Evolutionary conservation across 1,284 basidiomycete genomes (phyloP).

Genomic region (Filobasidium uniguttulatum): DNA sequence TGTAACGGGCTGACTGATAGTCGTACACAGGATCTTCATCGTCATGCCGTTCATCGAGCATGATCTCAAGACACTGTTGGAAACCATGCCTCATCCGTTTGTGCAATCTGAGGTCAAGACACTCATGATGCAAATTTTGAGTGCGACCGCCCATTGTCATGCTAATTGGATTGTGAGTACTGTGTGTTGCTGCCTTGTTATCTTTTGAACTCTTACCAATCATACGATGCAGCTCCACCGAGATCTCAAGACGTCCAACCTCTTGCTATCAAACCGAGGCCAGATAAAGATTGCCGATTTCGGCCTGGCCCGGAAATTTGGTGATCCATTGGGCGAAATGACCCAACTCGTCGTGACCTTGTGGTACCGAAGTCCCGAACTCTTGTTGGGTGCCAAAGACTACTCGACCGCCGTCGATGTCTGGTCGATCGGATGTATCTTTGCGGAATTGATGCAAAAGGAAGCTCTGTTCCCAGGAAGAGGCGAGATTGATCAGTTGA

Average conservation of each 20-base stretch:
- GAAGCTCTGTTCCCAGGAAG: slow-evolving; percentile 94
- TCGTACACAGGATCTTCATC: slow-evolving; percentile 67
- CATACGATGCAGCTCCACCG: slow-evolving; percentile 53
- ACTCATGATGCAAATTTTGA: slow-evolving; percentile 81
- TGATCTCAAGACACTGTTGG: slow-evolving; percentile 89
- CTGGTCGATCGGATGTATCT: slow-evolving; percentile 49
- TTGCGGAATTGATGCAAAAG: slow-evolving; percentile 84
- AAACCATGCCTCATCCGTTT: slow-evolving; percentile 86
- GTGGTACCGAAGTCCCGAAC: slow-evolving; percentile 97
- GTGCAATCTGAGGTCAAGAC: slow-evolving; percentile 97
- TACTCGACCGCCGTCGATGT: slow-evolving; percentile 67
- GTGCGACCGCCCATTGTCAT: slow-evolving; percentile 83
- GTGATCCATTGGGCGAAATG: slow-evolving; percentile 89
- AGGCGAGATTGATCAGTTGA: slow-evolving; percentile 81
- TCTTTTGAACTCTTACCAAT: not conserved
- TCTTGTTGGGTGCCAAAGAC: slow-evolving; percentile 77
- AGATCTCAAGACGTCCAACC: slow-evolving; percentile 92
- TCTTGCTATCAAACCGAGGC: slow-evolving; percentile 97
- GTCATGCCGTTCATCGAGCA: slow-evolving; percentile 99
- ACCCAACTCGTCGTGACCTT: slow-evolving; percentile 95
- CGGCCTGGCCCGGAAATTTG: slow-evolving; percentile 85
- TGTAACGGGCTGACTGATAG: not conserved
- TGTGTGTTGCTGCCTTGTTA: not conserved
- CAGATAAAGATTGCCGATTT: slow-evolving; percentile 98
- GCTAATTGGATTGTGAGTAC: slow-evolving; percentile 67